Conservation (phyloP, 345 rosid genomes). For the Eucalyptus dawsonii region DNA sequence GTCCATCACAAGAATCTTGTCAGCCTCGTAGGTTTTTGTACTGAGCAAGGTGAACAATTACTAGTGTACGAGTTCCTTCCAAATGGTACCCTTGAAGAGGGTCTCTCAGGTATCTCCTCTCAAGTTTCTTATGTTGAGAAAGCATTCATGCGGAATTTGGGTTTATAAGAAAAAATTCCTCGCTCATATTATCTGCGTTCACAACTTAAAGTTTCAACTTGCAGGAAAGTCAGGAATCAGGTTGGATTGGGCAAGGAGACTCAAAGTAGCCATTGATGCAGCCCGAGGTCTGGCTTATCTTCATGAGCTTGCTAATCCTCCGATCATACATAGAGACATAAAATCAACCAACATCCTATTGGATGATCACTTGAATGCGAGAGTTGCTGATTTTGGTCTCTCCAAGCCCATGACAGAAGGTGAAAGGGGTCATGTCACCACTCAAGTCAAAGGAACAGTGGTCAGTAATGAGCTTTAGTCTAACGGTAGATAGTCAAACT, state of each 20-base stretch:
- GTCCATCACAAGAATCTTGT: constrained; percentile 84
- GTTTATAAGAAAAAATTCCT: neutral
- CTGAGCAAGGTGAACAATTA: constrained; percentile 62
- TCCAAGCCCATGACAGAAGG: constrained; percentile 53
- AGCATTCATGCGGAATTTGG: neutral
- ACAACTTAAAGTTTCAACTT: neutral
- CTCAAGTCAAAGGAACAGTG: constrained; percentile 99
- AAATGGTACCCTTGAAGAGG: constrained; percentile 53
- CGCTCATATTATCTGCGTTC: neutral
- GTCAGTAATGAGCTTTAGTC: constrained; percentile 20
- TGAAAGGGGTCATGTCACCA: constrained; percentile 61
- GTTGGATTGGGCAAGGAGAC: constrained; percentile 77
- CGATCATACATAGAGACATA: constrained; percentile 87
- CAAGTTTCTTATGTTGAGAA: neutral
- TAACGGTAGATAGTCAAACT: neutral
- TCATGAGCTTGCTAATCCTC: constrained; percentile 92
- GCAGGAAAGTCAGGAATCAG: constrained; percentile 74
- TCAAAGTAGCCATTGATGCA: constrained; percentile 65
- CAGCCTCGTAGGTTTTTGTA: constrained; percentile 62
- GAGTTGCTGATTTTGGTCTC: constrained; percentile 93
- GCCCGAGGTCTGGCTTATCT: constrained; percentile 82
- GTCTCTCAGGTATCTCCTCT: constrained; percentile 49
- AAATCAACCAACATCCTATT: constrained; percentile 76
- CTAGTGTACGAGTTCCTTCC: constrained; percentile 66
- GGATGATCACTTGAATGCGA: constrained; percentile 68